Evolutionary conservation across 1,284 basidiomycete species (phyloP), one percentile per base, ranked within the genome.

Genomic region (Apiotrichum mycotoxinovorans): DNA sequence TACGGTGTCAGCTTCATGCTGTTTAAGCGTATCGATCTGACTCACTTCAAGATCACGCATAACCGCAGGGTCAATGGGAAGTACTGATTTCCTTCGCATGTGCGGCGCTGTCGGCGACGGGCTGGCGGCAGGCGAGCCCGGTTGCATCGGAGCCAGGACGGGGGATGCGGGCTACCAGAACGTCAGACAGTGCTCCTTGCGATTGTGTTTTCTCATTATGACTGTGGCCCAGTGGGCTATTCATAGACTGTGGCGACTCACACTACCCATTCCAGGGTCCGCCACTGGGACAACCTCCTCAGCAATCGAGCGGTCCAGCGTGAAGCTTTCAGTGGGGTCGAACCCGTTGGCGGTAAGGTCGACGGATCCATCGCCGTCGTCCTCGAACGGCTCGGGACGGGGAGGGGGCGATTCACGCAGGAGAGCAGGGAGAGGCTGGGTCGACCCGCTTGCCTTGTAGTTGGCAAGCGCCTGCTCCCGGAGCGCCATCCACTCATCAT

Each of bases 221-320:
- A 10, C 7, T 18, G 20, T 23, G 30, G 38, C 18, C 18, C 18
- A 17, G 37, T n/a, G n/a, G n/a, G n/a, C n/a, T n/a, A 17, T 11
- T 30, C 27, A 33, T 20, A n/a, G n/a, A n/a, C n/a, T n/a, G n/a
- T n/a, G n/a, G n/a, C 2, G 2, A 66, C 70, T 69, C 58, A 74
- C 73, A 51, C 84, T 60, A 83, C 70, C 62, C 63, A 91, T 76
- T 51, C 87, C 89, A 54, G 89, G 89, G 78, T 93, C 90, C 45
- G 91, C 90, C 81, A 88, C 87, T 25, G 91, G 91, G 34, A 93
- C 88, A 57, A 87, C 80, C 73, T 93, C 90, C 56, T 92, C 86
- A 26, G 87, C 88, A 12, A 76, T 70, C 61, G 83, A 85, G 68
- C 90, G 86, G 68, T 91, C 89, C 63, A 91, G 74, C 56, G 89